phyloP scores from a whole-genome alignment of 2,329 filamentous ascomycete genomes.

The Scolecobasidium constrictum region DNA sequence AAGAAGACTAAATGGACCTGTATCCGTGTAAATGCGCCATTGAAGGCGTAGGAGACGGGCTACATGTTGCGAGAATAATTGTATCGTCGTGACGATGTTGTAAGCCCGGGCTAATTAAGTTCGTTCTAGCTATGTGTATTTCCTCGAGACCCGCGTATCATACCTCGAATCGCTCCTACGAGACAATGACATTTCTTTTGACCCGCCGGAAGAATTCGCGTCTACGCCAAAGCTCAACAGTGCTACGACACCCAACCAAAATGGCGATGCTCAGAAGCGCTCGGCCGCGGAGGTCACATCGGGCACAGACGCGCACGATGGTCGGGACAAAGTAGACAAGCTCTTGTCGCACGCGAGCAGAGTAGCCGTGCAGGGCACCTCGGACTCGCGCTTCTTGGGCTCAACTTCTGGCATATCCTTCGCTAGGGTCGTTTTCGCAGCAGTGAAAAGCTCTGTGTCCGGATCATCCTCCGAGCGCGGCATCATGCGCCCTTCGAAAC shows the following conservation, averaged over 20 bases:
- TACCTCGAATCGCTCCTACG: slow-evolving; percentile 70
- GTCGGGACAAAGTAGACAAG: slow-evolving; percentile 44
- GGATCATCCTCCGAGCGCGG: slow-evolving; percentile 49
- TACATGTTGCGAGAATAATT: no score
- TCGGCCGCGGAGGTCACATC: slow-evolving; percentile 2
- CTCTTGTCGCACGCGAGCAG: slow-evolving; percentile 61
- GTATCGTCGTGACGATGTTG: no score
- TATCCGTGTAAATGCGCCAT: no score
- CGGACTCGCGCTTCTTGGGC: slow-evolving; percentile 71
- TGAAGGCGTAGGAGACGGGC: no score
- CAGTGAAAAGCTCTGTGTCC: slow-evolving; percentile 67
- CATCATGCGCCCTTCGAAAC: slow-evolving; percentile 41
- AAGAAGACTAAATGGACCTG: no score
- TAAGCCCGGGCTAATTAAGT: background rate
- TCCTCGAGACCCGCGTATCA: slow-evolving; percentile 75
- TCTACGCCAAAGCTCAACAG: background rate
- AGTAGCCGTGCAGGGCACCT: slow-evolving; percentile 66
- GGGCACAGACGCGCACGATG: slow-evolving; percentile 11
- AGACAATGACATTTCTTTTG: slow-evolving; percentile 59
- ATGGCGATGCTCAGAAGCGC: slow-evolving; percentile 1
- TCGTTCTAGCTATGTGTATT: slow-evolving; percentile 69
- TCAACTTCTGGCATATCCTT: slow-evolving; percentile 89
- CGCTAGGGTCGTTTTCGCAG: slow-evolving; percentile 85
- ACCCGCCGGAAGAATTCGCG: slow-evolving; percentile 54
- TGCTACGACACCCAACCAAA: background rate